Evolutionary conservation across 371 early-diverging fungal genomes (phyloP).

Genomic region (Mortierella sp.): DNA sequence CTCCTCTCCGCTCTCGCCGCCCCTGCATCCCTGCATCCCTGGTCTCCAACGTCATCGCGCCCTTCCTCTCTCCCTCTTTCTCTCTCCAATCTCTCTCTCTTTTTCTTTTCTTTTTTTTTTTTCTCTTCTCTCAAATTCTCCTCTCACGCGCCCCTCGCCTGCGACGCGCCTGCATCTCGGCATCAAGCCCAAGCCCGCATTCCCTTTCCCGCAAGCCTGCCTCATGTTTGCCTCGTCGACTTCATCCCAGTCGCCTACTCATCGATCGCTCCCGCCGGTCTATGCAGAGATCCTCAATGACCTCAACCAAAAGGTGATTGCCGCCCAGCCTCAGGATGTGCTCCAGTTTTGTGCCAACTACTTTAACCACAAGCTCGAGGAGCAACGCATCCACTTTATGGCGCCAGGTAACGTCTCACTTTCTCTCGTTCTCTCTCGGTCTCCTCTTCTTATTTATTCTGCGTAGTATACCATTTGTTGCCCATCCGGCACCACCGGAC

Average conservation of each 20-base stretch:
- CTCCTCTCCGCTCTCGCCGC: too few relatives aligned
- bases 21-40: neutral
- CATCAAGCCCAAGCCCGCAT: neutral
- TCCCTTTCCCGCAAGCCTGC: neutral
- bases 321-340: constrained; percentile 80
- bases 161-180: neutral
- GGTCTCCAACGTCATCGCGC: constrained; percentile 5
- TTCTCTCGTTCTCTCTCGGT: too few relatives aligned
- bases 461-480: too few relatives aligned
- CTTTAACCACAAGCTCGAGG: constrained; percentile 82
- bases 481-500: too few relatives aligned
- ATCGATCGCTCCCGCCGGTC: constrained; percentile 54
- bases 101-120: neutral
- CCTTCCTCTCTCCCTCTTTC: neutral
- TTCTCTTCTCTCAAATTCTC: neutral
- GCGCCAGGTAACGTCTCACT: constrained; percentile 53
- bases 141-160: neutral
- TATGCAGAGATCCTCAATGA: constrained; percentile 71
- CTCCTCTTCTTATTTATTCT: neutral
- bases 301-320: constrained; percentile 66
- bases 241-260: constrained; percentile 51
- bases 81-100: neutral
- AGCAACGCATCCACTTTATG: constrained; percentile 68
- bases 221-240: constrained; percentile 53
- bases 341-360: constrained; percentile 92